Base-by-base conservation (phyloP, 1,139 yeast species). In the Dujonia santamariae region DNA sequence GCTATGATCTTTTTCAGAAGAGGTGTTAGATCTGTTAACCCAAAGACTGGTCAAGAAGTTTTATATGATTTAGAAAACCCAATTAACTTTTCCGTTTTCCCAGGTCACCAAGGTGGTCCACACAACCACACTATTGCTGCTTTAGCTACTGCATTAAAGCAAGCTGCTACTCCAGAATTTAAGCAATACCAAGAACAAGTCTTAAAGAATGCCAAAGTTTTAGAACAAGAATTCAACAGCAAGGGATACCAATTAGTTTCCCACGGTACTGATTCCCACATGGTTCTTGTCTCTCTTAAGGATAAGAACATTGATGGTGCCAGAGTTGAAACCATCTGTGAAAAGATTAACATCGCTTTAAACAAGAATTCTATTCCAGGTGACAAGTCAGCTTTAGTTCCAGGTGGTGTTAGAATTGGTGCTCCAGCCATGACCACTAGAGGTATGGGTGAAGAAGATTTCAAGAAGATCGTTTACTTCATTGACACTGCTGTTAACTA, bases 101-200 rank as follows among this genome's bases (percentile, higher is more conserved):
- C 98, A 51, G 97, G 97, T 53, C 97, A 92, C 67, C 98, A 92
- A 73, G 98, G 98, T 74, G 98, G 98, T 61, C 98, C 98, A 48
- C 97, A 92, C 67, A 92, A 92, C 73, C 97, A 92, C 72, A 92
- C 97, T 51, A 92, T 92, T 59, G 83, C 97, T 45, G 98, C 97
- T 31, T 75, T 92, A 56, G 97, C 97, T 30, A 90, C 94, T 45
- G 98, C 98, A 42, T 77, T 92, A 57, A 87, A 86, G 63, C 98
- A 92, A 70, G 95, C 96, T 41, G 78, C 81, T 41, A 78, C 94
- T 36, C 95, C 95, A 37, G 96, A 87, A 63, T 92, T 86, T 71
- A 86, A 79, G 65, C 80, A 80, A 58, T 92, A 92, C 71, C 98
- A 92, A 71, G 70, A 72, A 56, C 84, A 83, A 58, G 97, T 92